phyloP scores from a whole-genome alignment of 768 basidiomycete species.

The Mycena belliarum region DNA sequence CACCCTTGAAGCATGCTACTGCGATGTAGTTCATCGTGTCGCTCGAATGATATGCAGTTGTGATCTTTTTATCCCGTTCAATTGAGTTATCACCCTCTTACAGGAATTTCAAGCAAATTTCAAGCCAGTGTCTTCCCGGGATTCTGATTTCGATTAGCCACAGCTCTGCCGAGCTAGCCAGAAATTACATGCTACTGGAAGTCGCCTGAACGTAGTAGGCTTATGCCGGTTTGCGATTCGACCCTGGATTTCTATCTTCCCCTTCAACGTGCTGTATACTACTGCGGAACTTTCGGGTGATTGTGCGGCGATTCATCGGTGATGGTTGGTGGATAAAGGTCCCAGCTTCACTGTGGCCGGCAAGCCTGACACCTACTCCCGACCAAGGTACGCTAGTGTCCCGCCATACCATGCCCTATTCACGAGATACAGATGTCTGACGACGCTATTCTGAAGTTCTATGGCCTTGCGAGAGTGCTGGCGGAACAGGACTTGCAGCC shows the following conservation, averaged over 20 bases:
- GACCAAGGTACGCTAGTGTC: not conserved
- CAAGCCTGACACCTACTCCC: not conserved
- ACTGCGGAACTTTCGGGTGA: not conserved
- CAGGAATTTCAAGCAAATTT: too few relatives aligned
- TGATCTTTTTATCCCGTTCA: too few relatives aligned
- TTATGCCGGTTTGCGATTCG: not conserved
- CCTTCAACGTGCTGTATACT: too few relatives aligned
- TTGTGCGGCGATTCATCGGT: conserved; percentile 7
- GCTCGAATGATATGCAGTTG: too few relatives aligned
- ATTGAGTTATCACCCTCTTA: too few relatives aligned
- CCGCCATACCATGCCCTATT: not conserved
- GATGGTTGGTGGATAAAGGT: not conserved
- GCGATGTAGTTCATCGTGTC: too few relatives aligned
- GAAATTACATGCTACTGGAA: not conserved
- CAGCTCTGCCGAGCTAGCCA: too few relatives aligned
- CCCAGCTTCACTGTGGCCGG: not conserved
- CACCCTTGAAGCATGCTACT: not conserved
- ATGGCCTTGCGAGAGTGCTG: conserved; percentile 6
- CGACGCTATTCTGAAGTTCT: not conserved
- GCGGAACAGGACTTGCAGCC: not conserved
- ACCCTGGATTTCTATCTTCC: not conserved
- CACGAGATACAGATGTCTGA: conserved; percentile 2
- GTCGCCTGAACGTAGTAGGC: too few relatives aligned
- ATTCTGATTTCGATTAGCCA: too few relatives aligned
- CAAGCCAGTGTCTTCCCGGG: too few relatives aligned